Evolutionary conservation across 352 stramenopile genomes (phyloP), one percentile per base, ranked within the genome.

Genomic region (Globisporangium radiosum): DNA sequence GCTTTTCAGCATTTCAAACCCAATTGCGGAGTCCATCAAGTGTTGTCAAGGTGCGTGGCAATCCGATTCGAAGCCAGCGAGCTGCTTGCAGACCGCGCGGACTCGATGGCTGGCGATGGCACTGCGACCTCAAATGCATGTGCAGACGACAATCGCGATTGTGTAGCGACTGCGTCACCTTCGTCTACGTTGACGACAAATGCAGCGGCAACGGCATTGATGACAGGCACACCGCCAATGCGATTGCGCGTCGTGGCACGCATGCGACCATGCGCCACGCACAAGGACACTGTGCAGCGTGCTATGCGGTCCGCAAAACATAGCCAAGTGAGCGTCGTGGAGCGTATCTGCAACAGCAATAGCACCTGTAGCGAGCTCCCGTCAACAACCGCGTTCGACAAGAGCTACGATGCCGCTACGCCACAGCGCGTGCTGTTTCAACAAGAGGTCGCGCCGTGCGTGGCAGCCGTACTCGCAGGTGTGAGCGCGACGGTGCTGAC

Each of bases 401-500:
- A 73, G 38, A 79, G 73, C 69, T 81, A 81, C 58, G 73, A 75
- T 33, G 62, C 62, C 13, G 55, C 52, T 8, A 70, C 73, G 2
- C 57, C 70, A 11, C 73, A 81, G 63, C 68, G 56, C 7, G 44
- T 73, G 8, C 39, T 81, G 0, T 79, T 79, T 56, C 59, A 75
- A 47, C 59, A 60, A n/a, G 73, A 81, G 68, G 69, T 81, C 53
- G 51, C 69, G 48, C 70, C 65, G 25, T 66, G 60, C 5, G 63
- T 79, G n/a, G 45, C 62, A 25, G 55, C 53, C n/a, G 65, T 79
- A 36, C 54, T 83, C 14, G 59, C 73, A 0, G 81, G 78, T 4
- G 61, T 77, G 19, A 78, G 85, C 60, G 75, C 70, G 15, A 78
- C 72, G 2, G 66, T 88, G 37, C 73, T 88, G 47, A 76, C 76